Evolutionary conservation across 495 filamentous ascomycete species (phyloP).

Genomic region (Penicillium lividum): DNA sequence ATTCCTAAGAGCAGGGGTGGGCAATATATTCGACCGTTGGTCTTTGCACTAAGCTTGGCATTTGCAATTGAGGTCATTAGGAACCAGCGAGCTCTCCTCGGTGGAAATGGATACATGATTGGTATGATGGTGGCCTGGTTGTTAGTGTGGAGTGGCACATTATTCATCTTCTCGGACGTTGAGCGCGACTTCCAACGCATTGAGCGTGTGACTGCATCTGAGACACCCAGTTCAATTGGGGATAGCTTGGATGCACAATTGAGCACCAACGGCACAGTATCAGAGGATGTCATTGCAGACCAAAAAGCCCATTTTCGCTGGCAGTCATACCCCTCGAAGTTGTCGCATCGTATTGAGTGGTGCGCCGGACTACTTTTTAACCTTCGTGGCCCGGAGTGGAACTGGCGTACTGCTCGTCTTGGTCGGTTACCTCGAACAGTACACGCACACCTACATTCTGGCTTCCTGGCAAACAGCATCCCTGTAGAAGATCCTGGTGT

Average conservation of each 20-base stretch:
- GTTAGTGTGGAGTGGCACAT: conserved; percentile 60
- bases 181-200: conserved; percentile 70
- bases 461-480: conserved; percentile 11
- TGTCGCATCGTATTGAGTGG: conserved; percentile 71
- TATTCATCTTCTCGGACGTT: conserved; percentile 64
- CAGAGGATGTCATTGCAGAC: not conserved
- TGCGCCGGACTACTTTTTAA: conserved; percentile 65
- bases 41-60: conserved; percentile 54
- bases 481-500: conserved; percentile 10
- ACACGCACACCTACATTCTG: conserved; percentile 37
- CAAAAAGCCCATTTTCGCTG: conserved; percentile 46
- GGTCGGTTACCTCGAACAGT: conserved; percentile 58
- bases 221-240: not conserved
- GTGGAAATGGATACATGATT: conserved; percentile 64
- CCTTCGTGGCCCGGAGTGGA: conserved; percentile 78
- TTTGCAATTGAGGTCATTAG: conserved; percentile 42
- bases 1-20: conserved; percentile 29
- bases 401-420: conserved; percentile 62
- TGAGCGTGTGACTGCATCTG: conserved; percentile 32
- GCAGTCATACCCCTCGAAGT: conserved; percentile 68
- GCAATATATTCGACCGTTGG: conserved; percentile 47
- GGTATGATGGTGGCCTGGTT: conserved; percentile 68
- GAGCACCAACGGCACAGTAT: not conserved
- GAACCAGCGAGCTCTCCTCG: conserved; percentile 52
- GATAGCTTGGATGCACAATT: not conserved